A percentile compares a stretch with the other conserved stretches of the same genome.
Conservation (phyloP, 2,329 filamentous ascomycete species). For the Pyrenochaeta sp. region DNA sequence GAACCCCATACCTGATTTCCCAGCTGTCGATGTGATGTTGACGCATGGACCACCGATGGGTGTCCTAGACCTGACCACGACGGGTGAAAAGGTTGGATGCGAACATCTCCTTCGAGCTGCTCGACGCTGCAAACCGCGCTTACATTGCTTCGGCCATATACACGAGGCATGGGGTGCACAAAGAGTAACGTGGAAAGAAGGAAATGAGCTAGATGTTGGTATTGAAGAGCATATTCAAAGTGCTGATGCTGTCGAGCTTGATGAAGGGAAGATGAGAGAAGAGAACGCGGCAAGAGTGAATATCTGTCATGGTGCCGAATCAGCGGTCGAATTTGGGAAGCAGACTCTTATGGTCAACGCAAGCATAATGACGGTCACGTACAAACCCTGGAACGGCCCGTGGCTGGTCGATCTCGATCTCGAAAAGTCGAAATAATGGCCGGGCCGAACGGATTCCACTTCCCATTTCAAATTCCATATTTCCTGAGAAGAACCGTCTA, state of each 20-base stretch:
- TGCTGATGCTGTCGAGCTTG: constrained; percentile 21
- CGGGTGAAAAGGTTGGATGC: constrained; percentile 60
- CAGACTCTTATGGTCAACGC: constrained; percentile 68
- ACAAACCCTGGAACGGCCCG: constrained; percentile 60
- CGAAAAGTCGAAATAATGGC: constrained; percentile 19
- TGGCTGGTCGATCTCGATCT: constrained; percentile 65
- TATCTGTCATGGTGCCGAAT: constrained; percentile 34
- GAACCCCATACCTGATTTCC: constrained; percentile 55
- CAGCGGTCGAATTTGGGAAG: constrained; percentile 53
- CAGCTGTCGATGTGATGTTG: constrained; percentile 64
- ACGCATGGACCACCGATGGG: constrained; percentile 67
- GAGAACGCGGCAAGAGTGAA: constrained; percentile 42
- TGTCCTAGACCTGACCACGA: constrained; percentile 57
- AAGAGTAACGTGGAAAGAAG: constrained; percentile 50
- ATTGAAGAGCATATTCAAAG: constrained; percentile 29
- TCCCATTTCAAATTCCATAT: too few species aligned
- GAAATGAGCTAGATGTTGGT: constrained; percentile 24
- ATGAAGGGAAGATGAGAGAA: constrained; percentile 25
- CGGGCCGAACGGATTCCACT: background rate
- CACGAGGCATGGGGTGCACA: constrained; percentile 60
- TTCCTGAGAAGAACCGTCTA: too few species aligned
- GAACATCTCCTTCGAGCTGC: constrained; percentile 62
- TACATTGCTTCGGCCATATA: constrained; percentile 72
- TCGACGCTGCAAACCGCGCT: constrained; percentile 57
- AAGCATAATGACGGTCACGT: constrained; percentile 61